phyloP scores from a whole-genome alignment of 2,329 filamentous ascomycete species.

The Chrysoporthe puriensis region DNA sequence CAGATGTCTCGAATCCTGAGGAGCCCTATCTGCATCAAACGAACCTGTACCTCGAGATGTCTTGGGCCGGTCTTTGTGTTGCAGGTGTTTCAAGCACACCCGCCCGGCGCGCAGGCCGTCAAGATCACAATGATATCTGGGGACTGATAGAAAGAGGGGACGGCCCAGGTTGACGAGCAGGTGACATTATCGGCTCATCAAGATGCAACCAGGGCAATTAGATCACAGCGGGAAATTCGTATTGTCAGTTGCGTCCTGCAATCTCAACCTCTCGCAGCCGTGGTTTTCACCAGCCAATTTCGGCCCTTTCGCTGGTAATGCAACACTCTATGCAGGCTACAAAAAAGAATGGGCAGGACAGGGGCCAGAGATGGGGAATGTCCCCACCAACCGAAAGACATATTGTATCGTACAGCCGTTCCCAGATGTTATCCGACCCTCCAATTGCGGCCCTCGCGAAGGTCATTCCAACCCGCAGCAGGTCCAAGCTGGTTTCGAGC shows the following conservation, averaged over 20 bases:
- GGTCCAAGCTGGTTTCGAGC: too few species aligned
- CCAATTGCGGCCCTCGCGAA: neutral
- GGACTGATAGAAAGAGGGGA: neutral
- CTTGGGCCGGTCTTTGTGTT: conserved; percentile 16
- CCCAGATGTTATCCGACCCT: neutral
- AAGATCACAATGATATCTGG: neutral
- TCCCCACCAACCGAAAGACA: neutral
- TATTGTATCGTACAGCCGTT: neutral
- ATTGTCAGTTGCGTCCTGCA: conserved; percentile 5
- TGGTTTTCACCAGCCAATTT: conserved; percentile 7
- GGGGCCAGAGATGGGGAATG: neutral
- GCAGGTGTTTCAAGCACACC: conserved; percentile 15
- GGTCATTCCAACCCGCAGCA: too few species aligned
- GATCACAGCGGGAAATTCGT: conserved; percentile 3
- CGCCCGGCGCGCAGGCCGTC: neutral
- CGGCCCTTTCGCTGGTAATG: neutral
- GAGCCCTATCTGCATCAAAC: conserved; percentile 8
- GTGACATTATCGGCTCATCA: conserved; percentile 10
- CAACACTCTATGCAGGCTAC: conserved; percentile 1
- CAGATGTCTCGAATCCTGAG: conserved; percentile 3
- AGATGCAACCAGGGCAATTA: conserved; percentile 14
- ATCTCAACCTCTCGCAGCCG: conserved; percentile 3
- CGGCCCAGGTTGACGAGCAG: neutral
- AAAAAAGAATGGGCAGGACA: neutral
- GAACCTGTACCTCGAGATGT: conserved; percentile 1